Evolutionary conservation across 106 monocot genomes (phyloP), one percentile per base, ranked within the genome.

Genomic region (Dendrobium huoshanense): DNA sequence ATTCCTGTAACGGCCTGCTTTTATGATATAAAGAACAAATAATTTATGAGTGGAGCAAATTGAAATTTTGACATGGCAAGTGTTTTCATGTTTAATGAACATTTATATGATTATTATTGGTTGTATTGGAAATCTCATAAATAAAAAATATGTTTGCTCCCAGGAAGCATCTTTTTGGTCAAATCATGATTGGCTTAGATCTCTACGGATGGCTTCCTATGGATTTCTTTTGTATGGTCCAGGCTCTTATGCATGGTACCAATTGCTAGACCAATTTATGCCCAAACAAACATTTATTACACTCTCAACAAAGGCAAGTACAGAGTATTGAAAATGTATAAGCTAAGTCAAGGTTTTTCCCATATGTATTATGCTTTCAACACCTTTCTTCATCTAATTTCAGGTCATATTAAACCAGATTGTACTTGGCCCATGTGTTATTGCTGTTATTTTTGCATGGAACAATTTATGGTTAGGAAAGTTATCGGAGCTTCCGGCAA

Each of bases 371-470:
- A 24, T 76, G 48, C 9, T 45, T 42, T 42, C 3, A 18, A 51
- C 55, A 67, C 47, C 2, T 51, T 79, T 56, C 20, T 43, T 80
- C 17, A 74, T 77, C 55, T 47, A 70, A 72, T 82, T 61, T 51
- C 86, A 96, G 98, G 98, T 99, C 85, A 37, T 91, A 41, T 47
- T 99, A 65, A 99, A 99, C 80, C 98, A 99, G 80, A 87, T 99
- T 86, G 85, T 92, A 8, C 95, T 95, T 88, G 98, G 95, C 79
- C 98, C 98, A 78, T 93, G 89, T 85, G 98, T 99, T 70, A 95
- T 99, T 88, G 95, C 92, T 85, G 90, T 99, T 33, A 79, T 95
- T 78, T 99, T 99, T 90, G 98, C 95, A 73, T 99, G 98, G 98
- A 92, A 95, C 78, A 93, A 87, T 86, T 74, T 99, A 67, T 95